These are phyloP conservation scores for Giardia muris DNA, from an alignment of 208 protist genomes.

Conservation along the genomic window DNA sequence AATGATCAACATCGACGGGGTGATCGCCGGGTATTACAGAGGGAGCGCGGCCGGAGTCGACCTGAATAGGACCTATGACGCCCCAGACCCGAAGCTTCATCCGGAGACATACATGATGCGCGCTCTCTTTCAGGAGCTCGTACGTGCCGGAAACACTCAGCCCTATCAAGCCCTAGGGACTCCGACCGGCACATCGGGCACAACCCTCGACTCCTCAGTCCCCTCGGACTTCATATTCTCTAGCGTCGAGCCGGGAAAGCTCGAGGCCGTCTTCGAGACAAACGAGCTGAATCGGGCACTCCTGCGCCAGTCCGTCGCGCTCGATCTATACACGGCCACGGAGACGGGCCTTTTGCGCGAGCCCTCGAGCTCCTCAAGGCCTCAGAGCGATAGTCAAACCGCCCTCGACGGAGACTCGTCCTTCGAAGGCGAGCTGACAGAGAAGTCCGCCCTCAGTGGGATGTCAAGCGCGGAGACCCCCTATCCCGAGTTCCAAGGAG, in stretches of 20 bases:
- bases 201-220: background rate
- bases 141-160: background rate
- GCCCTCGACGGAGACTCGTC: background rate
- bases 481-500: background rate
- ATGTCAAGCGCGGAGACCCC: background rate
- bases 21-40: constrained; percentile 82
- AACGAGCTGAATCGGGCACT: background rate
- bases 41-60: constrained; percentile 61
- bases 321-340: background rate
- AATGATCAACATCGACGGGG: constrained; percentile 89
- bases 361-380: background rate
- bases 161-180: background rate
- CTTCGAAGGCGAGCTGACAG: background rate
- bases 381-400: background rate
- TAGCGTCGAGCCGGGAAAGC: background rate
- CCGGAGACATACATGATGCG: background rate
- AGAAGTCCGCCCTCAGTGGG: background rate
- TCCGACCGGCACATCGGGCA: background rate
- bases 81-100: background rate
- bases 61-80: constrained; percentile 7
- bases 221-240: background rate
- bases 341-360: background rate
- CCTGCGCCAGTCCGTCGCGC: background rate
- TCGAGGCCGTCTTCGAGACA: background rate
- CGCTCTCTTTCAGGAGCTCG: background rate